Evolutionary conservation across 306 rosid genomes (phyloP), one percentile per base, ranked within the genome.

Genomic region (Rubus idaeus): DNA sequence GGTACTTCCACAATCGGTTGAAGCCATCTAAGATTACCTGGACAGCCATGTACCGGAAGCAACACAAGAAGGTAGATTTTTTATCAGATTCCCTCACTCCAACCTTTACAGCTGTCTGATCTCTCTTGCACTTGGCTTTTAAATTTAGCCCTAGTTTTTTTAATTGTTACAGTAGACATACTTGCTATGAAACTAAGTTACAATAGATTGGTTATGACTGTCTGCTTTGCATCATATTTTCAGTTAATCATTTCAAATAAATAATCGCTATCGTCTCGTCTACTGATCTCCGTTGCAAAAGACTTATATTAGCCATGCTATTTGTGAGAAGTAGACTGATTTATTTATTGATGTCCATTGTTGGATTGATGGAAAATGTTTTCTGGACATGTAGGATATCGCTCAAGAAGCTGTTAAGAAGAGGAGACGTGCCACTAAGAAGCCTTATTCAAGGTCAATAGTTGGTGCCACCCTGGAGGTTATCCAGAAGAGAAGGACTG

Each of bases 1-100:
- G 94, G 79, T 89, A 89, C 71, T 89, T 89, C 75, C 94, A 91
- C 90, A 91, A 91, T 67, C 80, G 84, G 20, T 55, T 91, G 93
- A 91, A 91, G 91, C 97, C 97, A 10, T 91, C 95, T 0, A 91
- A 91, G 90, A 94, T 91, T 44, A 89, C 95, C 53, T 89, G 95
- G 97, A 91, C 95, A 67, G 97, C 97, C 63, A 91, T 91, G 97
- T 91, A 69, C 69, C 81, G 97, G 84, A 92, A 92, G 90, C 97
- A 92, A 49, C 97, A 87, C 66, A 93, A 91, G 86, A 93, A 90
- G 93, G 97, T 90, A 46, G 47, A 41, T 2, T 16, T 70, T 6
- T 30, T 68, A 1, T 64, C 40, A 17, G 17, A 52, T 30, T 5
- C 56, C 23, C 1, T 44, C 44, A 30, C 18, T 50, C 3, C 35